Conservation (phyloP, 176 grass and related monocot genomes). For the Musa beccarii region DNA sequence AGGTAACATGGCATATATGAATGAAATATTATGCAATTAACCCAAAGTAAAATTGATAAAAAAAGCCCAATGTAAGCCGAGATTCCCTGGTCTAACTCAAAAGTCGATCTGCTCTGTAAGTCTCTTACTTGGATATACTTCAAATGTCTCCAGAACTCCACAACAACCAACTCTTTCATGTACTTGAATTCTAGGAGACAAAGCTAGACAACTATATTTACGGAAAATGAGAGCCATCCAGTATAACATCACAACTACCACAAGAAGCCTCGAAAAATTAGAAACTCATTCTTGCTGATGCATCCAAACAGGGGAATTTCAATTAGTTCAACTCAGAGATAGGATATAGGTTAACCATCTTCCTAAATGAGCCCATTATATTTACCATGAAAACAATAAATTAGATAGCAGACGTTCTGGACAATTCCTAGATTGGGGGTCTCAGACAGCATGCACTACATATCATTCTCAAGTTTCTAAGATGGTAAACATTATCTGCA, state of each 20-base stretch:
- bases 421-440: neutral
- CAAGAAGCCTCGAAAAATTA: neutral
- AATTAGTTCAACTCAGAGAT: neutral
- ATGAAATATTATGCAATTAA: too few relatives aligned
- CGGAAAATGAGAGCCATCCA: neutral
- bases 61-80: too few relatives aligned
- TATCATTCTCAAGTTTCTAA: neutral
- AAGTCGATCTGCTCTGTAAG: too few relatives aligned
- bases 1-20: too few relatives aligned
- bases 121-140: too few relatives aligned
- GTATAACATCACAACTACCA: neutral
- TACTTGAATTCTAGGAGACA: neutral
- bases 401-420: too few relatives aligned
- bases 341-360: neutral
- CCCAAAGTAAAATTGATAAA: too few relatives aligned
- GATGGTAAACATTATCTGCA: too few relatives aligned
- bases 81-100: too few relatives aligned
- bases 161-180: too few relatives aligned
- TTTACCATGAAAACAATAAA: neutral
- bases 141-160: too few relatives aligned
- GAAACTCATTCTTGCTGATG: neutral
- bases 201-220: neutral
- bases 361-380: neutral
- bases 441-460: neutral
- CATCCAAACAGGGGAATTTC: neutral